Conservation (phyloP, 176 grass and related monocot genomes). For the Musa acuminata region DNA sequence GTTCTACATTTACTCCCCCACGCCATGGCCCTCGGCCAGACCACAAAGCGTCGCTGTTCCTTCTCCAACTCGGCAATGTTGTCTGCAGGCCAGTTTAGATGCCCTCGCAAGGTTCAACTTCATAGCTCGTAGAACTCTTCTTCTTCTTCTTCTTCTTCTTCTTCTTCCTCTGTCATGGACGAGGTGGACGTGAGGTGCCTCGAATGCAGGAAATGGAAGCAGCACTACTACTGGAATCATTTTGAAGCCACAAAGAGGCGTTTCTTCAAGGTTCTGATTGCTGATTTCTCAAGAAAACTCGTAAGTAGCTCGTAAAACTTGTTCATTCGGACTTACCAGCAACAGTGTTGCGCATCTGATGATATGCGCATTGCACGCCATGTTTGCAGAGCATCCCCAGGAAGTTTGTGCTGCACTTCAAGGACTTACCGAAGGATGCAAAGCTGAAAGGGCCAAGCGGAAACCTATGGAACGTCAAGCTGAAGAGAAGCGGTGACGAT, state of each 20-base stretch:
- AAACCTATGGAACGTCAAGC: slow-evolving; percentile 24
- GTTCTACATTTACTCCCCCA: too few species aligned
- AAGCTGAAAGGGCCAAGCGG: slow-evolving; percentile 29
- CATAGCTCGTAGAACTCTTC: too few species aligned
- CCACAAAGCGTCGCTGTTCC: too few species aligned
- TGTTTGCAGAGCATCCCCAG: slow-evolving; percentile 27
- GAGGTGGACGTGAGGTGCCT: too few species aligned
- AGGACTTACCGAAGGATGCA: slow-evolving; percentile 11
- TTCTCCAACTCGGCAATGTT: too few species aligned
- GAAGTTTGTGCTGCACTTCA: slow-evolving; percentile 31
- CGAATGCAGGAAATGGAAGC: slow-evolving; percentile 15
- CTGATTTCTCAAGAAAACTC: slow-evolving; percentile 21
- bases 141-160: too few species aligned
- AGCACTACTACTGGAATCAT: slow-evolving; percentile 25
- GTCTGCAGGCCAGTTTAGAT: too few species aligned
- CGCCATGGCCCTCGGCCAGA: too few species aligned
- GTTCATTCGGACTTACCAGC: background rate
- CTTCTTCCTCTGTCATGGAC: too few species aligned
- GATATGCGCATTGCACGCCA: background rate
- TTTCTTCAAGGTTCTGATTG: slow-evolving; percentile 30
- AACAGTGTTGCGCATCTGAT: background rate
- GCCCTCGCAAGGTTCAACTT: too few species aligned
- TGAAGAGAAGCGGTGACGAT: slow-evolving; percentile 1
- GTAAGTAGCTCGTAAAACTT: slow-evolving; percentile 2
- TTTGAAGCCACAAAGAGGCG: slow-evolving; percentile 15